Conservation (phyloP, 352 stramenopile species). For the Phytophthora cryptogea region DNA sequence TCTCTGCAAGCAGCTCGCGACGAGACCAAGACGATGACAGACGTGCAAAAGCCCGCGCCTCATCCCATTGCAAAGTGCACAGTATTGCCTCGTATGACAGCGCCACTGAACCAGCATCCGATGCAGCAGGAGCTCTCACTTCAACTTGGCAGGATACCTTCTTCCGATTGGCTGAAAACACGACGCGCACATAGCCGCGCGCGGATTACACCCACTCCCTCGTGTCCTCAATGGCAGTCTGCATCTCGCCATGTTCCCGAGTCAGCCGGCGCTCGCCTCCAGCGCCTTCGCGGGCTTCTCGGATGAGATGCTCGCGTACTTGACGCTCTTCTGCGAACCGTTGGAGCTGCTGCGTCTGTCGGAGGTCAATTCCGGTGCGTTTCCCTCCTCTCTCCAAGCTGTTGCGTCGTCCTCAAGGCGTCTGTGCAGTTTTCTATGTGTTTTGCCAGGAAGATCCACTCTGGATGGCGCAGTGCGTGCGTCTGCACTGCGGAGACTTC, state of each 20-base stretch:
- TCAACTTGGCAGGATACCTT: constrained; percentile 22
- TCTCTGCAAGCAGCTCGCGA: no score
- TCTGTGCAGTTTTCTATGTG: constrained; percentile 72
- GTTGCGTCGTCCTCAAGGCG: background rate
- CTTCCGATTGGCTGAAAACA: constrained; percentile 21
- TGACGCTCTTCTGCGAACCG: constrained; percentile 71
- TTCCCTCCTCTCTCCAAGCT: background rate
- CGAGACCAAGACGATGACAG: no score
- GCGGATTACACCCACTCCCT: constrained; percentile 3
- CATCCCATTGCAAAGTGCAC: no score
- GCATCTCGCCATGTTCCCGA: constrained; percentile 38
- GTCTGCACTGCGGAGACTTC: constrained; percentile 72
- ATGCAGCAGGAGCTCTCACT: constrained; percentile 1
- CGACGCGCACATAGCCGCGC: constrained; percentile 11
- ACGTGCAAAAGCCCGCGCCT: no score
- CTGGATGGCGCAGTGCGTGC: constrained; percentile 84
- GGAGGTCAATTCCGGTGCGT: constrained; percentile 74
- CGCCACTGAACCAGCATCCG: no score
- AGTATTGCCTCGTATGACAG: no score
- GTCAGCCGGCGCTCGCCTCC: constrained; percentile 55
- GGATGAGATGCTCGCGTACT: constrained; percentile 80
- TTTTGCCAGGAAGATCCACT: constrained; percentile 81
- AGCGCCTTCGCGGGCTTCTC: constrained; percentile 69
- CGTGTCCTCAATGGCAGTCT: constrained; percentile 19
- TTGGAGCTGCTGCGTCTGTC: constrained; percentile 65